phyloP scores from a whole-genome alignment of 371 early-diverging fungal species.

The Dinochytrium kinnereticum region DNA sequence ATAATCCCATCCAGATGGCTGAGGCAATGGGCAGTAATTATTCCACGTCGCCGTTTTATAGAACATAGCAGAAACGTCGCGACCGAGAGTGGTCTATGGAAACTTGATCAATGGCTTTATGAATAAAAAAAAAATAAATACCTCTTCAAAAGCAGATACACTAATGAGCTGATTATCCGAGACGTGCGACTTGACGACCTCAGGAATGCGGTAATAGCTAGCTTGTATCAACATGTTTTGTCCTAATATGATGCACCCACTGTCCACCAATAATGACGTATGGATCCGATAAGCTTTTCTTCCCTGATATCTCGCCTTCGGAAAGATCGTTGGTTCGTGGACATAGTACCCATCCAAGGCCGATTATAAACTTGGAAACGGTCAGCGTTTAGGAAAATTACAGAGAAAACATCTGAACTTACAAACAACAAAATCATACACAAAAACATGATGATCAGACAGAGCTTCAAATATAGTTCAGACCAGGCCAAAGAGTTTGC shows the following conservation, averaged over 20 bases:
- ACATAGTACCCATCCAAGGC: constrained; percentile 85
- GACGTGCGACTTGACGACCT: constrained; percentile 37
- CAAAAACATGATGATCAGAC: constrained; percentile 77
- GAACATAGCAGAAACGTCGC: constrained; percentile 44
- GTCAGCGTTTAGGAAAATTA: constrained; percentile 81
- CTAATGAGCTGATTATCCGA: constrained; percentile 3
- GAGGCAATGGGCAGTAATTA: constrained; percentile 34
- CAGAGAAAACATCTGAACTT: constrained; percentile 77
- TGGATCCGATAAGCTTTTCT: constrained; percentile 19
- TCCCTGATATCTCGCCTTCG: constrained; percentile 36
- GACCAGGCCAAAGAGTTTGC: background rate
- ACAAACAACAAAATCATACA: constrained; percentile 83
- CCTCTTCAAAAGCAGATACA: constrained; percentile 25
- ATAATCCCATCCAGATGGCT: constrained; percentile 37
- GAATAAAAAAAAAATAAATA: background rate
- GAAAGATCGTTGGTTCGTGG: constrained; percentile 78
- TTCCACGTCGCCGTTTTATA: constrained; percentile 31
- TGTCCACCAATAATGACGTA: constrained; percentile 35
- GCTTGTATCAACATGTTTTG: constrained; percentile 13
- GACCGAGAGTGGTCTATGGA: constrained; percentile 27
- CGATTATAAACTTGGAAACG: constrained; percentile 76
- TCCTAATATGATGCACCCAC: background rate
- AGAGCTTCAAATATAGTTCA: constrained; percentile 49
- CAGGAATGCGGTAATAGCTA: constrained; percentile 40
- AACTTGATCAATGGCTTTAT: background rate